Conservation (phyloP, 2,329 filamentous ascomycete species). For the Fusarium keratoplasticum region DNA sequence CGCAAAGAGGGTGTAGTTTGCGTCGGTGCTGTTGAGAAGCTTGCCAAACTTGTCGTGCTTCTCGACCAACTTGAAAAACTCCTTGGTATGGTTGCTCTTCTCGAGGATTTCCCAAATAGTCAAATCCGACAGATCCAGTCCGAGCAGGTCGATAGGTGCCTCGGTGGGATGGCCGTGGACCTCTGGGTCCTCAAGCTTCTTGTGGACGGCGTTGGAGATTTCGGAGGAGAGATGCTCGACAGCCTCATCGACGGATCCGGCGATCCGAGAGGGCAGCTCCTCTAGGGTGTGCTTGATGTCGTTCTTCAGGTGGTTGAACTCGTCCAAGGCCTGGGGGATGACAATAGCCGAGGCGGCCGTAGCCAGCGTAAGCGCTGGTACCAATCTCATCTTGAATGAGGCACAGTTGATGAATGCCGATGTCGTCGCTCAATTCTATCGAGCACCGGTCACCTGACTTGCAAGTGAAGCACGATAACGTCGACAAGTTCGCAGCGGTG, state of each 20-base stretch:
- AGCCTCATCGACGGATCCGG: constrained; percentile 22
- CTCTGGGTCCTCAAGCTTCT: constrained; percentile 19
- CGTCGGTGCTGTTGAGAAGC: constrained; percentile 77
- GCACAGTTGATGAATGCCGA: neutral
- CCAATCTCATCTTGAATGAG: constrained; percentile 33
- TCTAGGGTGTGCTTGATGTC: constrained; percentile 16
- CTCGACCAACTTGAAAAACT: constrained; percentile 80
- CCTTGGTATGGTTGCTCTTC: constrained; percentile 80
- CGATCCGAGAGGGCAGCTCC: constrained; percentile 13
- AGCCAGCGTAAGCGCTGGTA: constrained; percentile 30
- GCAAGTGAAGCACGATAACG: neutral
- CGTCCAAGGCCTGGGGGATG: constrained; percentile 22
- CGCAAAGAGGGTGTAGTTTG: constrained; percentile 85
- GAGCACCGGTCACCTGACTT: neutral
- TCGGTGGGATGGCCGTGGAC: neutral
- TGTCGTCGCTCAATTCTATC: neutral
- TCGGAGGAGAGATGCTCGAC: constrained; percentile 28
- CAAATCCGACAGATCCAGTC: constrained; percentile 64
- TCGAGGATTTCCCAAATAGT: constrained; percentile 86
- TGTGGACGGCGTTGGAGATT: constrained; percentile 22
- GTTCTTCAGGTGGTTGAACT: constrained; percentile 14
- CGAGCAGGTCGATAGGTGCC: constrained; percentile 10
- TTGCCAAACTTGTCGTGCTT: constrained; percentile 78
- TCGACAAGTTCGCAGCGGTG: constrained; percentile 10
- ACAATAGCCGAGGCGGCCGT: constrained; percentile 38